These are phyloP conservation scores for Petunia hybrid DNA, from an alignment of 305 asterid species.

Conservation along the genomic window DNA sequence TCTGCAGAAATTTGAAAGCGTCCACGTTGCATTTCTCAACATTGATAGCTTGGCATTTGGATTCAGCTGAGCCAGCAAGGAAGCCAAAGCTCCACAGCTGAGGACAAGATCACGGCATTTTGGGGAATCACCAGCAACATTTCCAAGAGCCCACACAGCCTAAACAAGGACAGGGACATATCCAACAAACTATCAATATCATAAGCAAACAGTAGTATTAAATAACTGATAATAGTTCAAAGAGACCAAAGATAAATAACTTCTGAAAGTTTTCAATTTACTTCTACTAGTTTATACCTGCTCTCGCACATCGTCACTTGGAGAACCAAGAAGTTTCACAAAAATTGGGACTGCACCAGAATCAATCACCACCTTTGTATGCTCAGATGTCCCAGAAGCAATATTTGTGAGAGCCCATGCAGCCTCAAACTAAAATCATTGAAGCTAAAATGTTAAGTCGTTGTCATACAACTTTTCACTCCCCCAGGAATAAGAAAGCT, in stretches of 20 bases:
- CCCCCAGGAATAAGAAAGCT: background rate
- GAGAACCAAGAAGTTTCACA: slow-evolving; percentile 81
- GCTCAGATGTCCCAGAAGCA: slow-evolving; percentile 97
- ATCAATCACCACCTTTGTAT: slow-evolving; percentile 89
- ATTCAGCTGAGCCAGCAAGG: slow-evolving; percentile 79
- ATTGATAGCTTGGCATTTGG: slow-evolving; percentile 86
- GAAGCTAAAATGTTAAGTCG: background rate
- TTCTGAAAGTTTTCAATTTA: background rate
- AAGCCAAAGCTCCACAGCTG: slow-evolving; percentile 72
- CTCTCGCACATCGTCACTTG: slow-evolving; percentile 94
- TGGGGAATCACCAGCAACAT: slow-evolving; percentile 97
- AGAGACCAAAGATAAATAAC: slow-evolving; percentile 1
- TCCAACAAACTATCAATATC: slow-evolving; percentile 19
- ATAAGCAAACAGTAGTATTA: slow-evolving; percentile 13
- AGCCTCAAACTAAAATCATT: slow-evolving; percentile 72
- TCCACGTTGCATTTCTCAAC: slow-evolving; percentile 98
- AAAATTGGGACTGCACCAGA: slow-evolving; percentile 90
- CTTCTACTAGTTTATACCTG: slow-evolving; percentile 56
- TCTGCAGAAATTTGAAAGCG: slow-evolving; percentile 89
- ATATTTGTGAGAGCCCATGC: slow-evolving; percentile 97
- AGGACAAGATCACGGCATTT: slow-evolving; percentile 93
- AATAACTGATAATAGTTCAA: slow-evolving; percentile 3
- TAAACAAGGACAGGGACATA: slow-evolving; percentile 36
- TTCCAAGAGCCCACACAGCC: slow-evolving; percentile 99
- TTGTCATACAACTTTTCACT: background rate